These are phyloP conservation scores for Alternaria gaisen DNA, from an alignment of 2,329 filamentous ascomycete species.

Conservation along the genomic window DNA sequence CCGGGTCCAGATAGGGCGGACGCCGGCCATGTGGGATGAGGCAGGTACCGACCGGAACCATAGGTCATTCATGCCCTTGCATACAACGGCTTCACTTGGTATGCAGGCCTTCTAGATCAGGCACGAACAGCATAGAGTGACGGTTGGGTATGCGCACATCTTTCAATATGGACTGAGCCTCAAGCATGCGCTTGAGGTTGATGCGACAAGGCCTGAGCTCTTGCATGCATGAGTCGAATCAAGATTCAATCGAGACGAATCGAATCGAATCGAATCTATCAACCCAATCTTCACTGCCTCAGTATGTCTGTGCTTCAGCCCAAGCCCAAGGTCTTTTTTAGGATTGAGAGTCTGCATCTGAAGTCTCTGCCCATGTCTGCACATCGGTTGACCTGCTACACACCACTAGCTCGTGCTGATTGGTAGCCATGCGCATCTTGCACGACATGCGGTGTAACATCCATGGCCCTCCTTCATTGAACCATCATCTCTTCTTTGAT, in stretches of 20 bases:
- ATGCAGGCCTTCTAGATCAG: constrained; percentile 3
- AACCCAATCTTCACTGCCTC: neutral
- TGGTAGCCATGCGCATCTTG: neutral
- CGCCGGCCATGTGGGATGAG: neutral
- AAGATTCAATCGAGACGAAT: neutral
- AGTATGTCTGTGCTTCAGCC: neutral
- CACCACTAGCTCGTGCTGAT: neutral
- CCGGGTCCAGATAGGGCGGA: neutral
- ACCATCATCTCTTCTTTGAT: neutral
- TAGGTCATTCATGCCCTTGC: neutral
- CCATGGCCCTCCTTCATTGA: constrained; percentile 3
- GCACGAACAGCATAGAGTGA: neutral
- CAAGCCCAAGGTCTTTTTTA: neutral
- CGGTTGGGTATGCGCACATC: neutral
- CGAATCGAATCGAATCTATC: neutral
- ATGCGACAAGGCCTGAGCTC: neutral
- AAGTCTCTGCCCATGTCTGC: constrained; percentile 3
- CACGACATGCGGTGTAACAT: constrained; percentile 2
- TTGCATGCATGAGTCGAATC: neutral
- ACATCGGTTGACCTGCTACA: neutral
- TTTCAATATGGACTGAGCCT: neutral
- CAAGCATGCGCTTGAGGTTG: neutral
- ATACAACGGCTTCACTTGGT: neutral
- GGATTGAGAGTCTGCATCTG: neutral
- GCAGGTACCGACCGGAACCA: constrained; percentile 12